These are phyloP conservation scores for Malassezia nana DNA, from an alignment of 1,284 basidiomycete species.

Conservation along the genomic window DNA sequence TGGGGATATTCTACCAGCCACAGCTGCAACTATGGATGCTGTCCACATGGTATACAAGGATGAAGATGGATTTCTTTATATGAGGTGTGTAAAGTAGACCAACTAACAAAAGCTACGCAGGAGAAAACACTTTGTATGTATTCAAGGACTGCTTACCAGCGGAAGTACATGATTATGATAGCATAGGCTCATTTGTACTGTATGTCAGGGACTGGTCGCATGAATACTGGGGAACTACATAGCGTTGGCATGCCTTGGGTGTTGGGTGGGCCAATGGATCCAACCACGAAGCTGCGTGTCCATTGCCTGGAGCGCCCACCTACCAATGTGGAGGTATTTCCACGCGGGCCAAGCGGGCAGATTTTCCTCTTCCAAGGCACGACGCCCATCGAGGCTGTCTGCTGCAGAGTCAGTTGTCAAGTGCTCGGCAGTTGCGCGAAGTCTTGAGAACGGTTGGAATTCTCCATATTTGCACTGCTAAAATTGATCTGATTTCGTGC, in stretches of 20 bases:
- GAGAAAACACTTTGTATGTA: constrained; percentile 37
- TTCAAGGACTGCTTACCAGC: neutral
- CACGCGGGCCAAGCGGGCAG: neutral
- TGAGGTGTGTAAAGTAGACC: constrained; percentile 12
- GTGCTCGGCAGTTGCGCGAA: neutral
- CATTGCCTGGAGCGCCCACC: neutral
- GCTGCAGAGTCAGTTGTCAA: neutral
- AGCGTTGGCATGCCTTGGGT: neutral
- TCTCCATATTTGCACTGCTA: neutral
- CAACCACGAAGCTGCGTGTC: neutral
- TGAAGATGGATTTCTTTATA: constrained; percentile 45
- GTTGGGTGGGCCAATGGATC: neutral
- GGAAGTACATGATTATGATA: neutral
- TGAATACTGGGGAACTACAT: neutral
- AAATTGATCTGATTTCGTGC: neutral
- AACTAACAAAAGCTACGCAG: constrained; percentile 29
- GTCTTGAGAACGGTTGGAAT: neutral
- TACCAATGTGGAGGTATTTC: neutral
- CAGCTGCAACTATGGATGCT: constrained; percentile 93
- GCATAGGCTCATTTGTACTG: neutral
- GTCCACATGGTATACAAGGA: constrained; percentile 90
- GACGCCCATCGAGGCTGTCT: neutral
- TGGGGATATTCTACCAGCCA: constrained; percentile 94
- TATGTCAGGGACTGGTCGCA: neutral
- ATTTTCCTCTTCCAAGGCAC: neutral